Percentiles rank a stretch among this genome's conserved stretches.
These are phyloP conservation scores for Naegleria fowleri DNA, from an alignment of 208 protist genomes.

Conservation along the genomic window DNA sequence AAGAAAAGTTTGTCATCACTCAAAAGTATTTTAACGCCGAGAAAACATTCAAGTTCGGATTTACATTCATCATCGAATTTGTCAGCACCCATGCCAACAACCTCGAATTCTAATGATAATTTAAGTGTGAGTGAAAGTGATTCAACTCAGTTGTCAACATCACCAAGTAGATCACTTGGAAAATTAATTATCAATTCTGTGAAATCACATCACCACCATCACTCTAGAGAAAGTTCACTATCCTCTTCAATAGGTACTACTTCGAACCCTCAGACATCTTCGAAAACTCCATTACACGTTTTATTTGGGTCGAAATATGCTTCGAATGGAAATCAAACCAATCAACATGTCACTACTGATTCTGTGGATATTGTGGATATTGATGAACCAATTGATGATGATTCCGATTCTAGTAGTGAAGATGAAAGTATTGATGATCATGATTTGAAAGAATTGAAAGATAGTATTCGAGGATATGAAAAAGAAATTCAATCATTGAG, in stretches of 20 bases:
- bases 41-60: too few species aligned
- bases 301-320: background rate
- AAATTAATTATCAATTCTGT: too few species aligned
- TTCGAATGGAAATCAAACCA: background rate
- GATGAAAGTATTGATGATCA: background rate
- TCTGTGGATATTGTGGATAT: background rate
- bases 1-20: background rate
- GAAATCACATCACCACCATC: background rate
- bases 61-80: background rate
- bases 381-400: too few species aligned
- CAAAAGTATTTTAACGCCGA: background rate
- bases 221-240: background rate
- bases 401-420: background rate
- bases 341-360: background rate
- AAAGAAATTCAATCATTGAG: background rate
- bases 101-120: background rate
- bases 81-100: background rate
- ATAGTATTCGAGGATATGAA: background rate
- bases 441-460: background rate
- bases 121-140: background rate
- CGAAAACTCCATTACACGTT: background rate
- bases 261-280: background rate
- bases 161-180: background rate
- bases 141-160: background rate
- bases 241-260: background rate